Evolutionary conservation across 164 flowering plant species (phyloP), one percentile per base, ranked within the genome.

Genomic region (Litsea cubeba): DNA sequence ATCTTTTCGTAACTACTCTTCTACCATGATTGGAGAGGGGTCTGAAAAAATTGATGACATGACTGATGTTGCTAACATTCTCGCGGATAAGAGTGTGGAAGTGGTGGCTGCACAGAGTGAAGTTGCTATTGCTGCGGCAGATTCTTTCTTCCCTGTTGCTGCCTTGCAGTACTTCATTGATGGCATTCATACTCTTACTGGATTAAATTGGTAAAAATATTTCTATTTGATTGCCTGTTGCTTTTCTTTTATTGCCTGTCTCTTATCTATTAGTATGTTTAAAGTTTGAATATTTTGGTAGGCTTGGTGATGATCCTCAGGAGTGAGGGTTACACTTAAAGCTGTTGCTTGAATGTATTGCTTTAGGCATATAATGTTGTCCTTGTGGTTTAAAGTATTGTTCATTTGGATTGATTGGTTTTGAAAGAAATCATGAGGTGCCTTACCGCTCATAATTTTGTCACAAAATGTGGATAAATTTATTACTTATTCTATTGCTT

Each of bases 51-150:
- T 84, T 8, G 88, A 82, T 50, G 30, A 74, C 40, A 65, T 89
- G 22, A 81, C 77, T 72, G 88, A 88, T 54, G 84, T 86, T 70
- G 82, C 85, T 7, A 86, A 76, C 25, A 86, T 86, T 67, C 73
- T 89, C 25, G 40, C 80, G 0, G 91, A 88, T 26, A 77, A 81
- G 30, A 58, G 87, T 11, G 76, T 80, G n/a, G 79, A 86, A 74
- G 82, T 73, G 18, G 82, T 81, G 23, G 76, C 84, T 23, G 74
- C 85, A 12, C 88, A 83, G 57, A 89, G 76, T 80, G 97, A 93
- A 79, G 94, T 95, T 57, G 93, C 95, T 11, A 58, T 87, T 82
- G 97, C 99, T 5, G 96, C 97, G 63, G 96, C 95, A 0, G 99
- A 91, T 82, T 95, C 94, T 62, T 83, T 30, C 57, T 70, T 71